A percentile compares a stretch with the other conserved stretches of the same genome.
phyloP scores from a whole-genome alignment of 2,329 filamentous ascomycete species.

The Simplicillium aogashimaense region DNA sequence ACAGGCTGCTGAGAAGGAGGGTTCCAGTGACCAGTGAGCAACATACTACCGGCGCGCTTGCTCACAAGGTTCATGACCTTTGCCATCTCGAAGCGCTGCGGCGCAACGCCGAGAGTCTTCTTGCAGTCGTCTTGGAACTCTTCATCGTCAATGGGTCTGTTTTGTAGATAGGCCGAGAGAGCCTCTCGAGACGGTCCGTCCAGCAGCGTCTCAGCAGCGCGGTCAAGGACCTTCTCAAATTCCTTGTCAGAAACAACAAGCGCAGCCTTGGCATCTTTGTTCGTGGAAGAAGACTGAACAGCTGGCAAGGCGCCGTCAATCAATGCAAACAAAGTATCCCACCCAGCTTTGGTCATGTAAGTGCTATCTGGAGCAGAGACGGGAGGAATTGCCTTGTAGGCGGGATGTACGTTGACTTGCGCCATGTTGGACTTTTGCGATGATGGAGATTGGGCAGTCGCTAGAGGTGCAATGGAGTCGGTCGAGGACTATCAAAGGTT shows the following conservation, averaged over 20 bases:
- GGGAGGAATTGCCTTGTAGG: constrained; percentile 2
- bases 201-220: constrained; percentile 22
- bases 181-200: constrained; percentile 28
- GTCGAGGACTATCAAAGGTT: no score
- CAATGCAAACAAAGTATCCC: constrained; percentile 42
- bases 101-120: constrained; percentile 26
- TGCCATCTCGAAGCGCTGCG: constrained; percentile 27
- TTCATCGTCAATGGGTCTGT: constrained; percentile 39
- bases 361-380: constrained; percentile 12
- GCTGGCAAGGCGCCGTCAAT: constrained; percentile 52
- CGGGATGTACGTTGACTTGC: background rate
- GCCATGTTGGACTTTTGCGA: no score
- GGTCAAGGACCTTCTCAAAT: constrained; percentile 34
- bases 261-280: constrained; percentile 27
- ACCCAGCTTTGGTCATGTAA: constrained; percentile 39
- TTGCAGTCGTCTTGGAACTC: constrained; percentile 40
- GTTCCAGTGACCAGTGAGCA: constrained; percentile 58
- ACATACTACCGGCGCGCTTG: constrained; percentile 50
- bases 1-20: constrained; percentile 53
- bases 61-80: constrained; percentile 35
- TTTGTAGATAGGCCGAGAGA: constrained; percentile 41
- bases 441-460: no score
- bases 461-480: no score
- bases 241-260: constrained; percentile 38
- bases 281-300: constrained; percentile 32